These are phyloP conservation scores for Endoconidiophora polonica DNA, from an alignment of 2,329 filamentous ascomycete species.

Conservation along the genomic window DNA sequence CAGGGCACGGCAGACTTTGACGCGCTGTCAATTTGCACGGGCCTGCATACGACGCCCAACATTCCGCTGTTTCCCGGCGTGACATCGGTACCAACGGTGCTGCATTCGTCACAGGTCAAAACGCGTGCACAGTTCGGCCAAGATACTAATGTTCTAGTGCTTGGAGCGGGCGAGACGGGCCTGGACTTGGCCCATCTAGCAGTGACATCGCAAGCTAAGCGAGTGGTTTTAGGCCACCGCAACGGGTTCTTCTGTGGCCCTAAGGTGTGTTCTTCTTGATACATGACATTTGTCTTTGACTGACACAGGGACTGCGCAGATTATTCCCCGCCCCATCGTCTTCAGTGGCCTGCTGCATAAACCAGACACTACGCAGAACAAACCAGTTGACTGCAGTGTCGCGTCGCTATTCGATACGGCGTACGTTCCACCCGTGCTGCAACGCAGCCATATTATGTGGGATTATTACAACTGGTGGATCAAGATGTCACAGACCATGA, in stretches of 20 bases:
- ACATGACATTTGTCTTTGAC: too few relatives aligned
- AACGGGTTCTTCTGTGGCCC: conserved; percentile 30
- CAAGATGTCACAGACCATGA: conserved; percentile 25
- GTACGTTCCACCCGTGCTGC: conserved; percentile 30
- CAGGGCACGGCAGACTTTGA: conserved; percentile 21
- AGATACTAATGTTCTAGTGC: conserved; percentile 24
- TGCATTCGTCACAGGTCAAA: conserved; percentile 30
- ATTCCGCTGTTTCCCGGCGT: conserved; percentile 25
- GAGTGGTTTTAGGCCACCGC: conserved; percentile 28
- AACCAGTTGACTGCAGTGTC: conserved; percentile 29
- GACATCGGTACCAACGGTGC: conserved; percentile 17
- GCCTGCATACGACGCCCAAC: conserved; percentile 26
- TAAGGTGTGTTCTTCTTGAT: conserved; percentile 20
- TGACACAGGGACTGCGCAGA: background rate
- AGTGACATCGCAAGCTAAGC: conserved; percentile 25
- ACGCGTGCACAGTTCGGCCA: conserved; percentile 24
- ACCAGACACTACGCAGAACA: conserved; percentile 19
- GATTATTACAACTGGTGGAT: conserved; percentile 30
- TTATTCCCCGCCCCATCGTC: conserved; percentile 4
- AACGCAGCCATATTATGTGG: conserved; percentile 28
- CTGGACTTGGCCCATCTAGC: conserved; percentile 30
- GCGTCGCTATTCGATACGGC: conserved; percentile 35
- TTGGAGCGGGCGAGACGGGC: conserved; percentile 30
- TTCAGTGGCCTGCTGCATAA: conserved; percentile 2
- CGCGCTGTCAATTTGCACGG: conserved; percentile 29